Percentiles rank a stretch among this genome's conserved stretches.
These are phyloP conservation scores for Botrytis medusae DNA, from an alignment of 2,329 filamentous ascomycete genomes.

Conservation along the genomic window DNA sequence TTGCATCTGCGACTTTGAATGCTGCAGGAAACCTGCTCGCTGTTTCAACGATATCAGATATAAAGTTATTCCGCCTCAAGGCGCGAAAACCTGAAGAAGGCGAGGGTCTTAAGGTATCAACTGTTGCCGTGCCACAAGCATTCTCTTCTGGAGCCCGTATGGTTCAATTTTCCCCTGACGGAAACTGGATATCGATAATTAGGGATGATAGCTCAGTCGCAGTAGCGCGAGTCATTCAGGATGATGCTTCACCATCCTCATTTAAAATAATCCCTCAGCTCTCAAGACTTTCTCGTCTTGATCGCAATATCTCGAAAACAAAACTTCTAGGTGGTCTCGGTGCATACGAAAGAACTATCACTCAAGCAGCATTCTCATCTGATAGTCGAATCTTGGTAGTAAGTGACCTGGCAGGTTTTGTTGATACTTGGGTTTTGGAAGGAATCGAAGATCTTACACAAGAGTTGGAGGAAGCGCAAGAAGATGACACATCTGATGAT, in stretches of 20 bases:
- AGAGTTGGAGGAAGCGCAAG: constrained; percentile 38
- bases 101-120: constrained; percentile 67
- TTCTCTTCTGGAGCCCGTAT: constrained; percentile 66
- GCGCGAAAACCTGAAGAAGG: constrained; percentile 51
- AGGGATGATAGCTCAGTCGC: constrained; percentile 60
- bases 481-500: constrained; percentile 41
- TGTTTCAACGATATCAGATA: constrained; percentile 70
- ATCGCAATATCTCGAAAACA: constrained; percentile 55
- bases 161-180: constrained; percentile 68
- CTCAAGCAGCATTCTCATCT: constrained; percentile 72
- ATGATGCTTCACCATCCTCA: constrained; percentile 41
- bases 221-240: constrained; percentile 49
- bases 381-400: constrained; percentile 78
- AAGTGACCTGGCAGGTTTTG: constrained; percentile 77
- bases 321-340: constrained; percentile 65
- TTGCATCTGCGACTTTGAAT: constrained; percentile 73
- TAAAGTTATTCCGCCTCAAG: constrained; percentile 75
- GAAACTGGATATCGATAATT: constrained; percentile 66
- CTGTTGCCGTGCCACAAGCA: constrained; percentile 61
- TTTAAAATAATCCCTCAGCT: constrained; percentile 46
- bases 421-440: constrained; percentile 82
- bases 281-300: constrained; percentile 53
- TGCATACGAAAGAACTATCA: constrained; percentile 75
- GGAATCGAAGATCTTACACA: constrained; percentile 52
- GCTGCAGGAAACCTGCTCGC: constrained; percentile 69